Conservation (phyloP, 2,329 filamentous ascomycete genomes). For the Cercospora sp. region DNA sequence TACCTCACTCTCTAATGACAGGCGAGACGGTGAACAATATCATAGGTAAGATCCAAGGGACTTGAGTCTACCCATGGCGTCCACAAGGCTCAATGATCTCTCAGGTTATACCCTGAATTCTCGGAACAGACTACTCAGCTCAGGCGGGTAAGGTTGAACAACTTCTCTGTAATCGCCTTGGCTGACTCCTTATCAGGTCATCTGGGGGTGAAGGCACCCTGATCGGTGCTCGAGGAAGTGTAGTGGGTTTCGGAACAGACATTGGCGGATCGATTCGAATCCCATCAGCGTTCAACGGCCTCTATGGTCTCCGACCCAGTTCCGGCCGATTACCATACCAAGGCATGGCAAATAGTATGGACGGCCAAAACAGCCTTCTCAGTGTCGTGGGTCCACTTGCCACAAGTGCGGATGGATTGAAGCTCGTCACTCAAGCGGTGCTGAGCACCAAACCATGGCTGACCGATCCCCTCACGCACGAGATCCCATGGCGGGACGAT, state of each 20-base stretch:
- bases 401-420: slow-evolving; percentile 55
- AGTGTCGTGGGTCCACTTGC: slow-evolving; percentile 65
- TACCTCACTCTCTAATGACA: slow-evolving; percentile 58
- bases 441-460: slow-evolving; percentile 64
- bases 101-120: slow-evolving; percentile 55
- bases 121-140: slow-evolving; percentile 54
- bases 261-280: slow-evolving; percentile 59
- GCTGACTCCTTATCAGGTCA: slow-evolving; percentile 41
- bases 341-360: slow-evolving; percentile 62
- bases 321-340: slow-evolving; percentile 50
- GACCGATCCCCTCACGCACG: slow-evolving; percentile 63
- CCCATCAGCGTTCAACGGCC: slow-evolving; percentile 59
- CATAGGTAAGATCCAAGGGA: slow-evolving; percentile 42
- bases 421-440: slow-evolving; percentile 57
- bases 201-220: slow-evolving; percentile 60
- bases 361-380: slow-evolving; percentile 63
- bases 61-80: neutral
- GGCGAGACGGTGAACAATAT: slow-evolving; percentile 64
- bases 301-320: slow-evolving; percentile 59
- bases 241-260: slow-evolving; percentile 59
- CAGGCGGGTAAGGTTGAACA: slow-evolving; percentile 46
- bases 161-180: neutral
- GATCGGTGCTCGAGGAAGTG: slow-evolving; percentile 54
- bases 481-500: slow-evolving; percentile 64
- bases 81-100: neutral